Percentiles rank a stretch among this genome's conserved stretches.
These are phyloP conservation scores for Gigaspora rosea DNA, from an alignment of 192 early-diverging fungal genomes.

Conservation along the genomic window DNA sequence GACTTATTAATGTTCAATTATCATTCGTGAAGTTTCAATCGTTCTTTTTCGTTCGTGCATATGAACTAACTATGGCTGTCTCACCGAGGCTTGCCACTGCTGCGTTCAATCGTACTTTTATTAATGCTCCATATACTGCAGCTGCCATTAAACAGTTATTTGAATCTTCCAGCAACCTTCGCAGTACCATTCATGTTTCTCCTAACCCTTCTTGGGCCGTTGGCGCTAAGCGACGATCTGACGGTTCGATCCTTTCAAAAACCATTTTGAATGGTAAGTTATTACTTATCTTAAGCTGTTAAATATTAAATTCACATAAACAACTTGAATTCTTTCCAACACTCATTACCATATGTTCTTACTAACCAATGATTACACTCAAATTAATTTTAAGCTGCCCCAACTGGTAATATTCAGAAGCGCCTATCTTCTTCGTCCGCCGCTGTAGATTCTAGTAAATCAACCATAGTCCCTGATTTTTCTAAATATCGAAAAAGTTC, in stretches of 20 bases:
- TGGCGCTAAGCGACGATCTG: constrained; percentile 39
- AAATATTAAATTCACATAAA: background rate
- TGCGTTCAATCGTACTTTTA: constrained; percentile 54
- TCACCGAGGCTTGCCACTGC: constrained; percentile 50
- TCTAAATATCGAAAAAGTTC: constrained; percentile 72
- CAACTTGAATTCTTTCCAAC: background rate
- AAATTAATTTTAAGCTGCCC: constrained; percentile 6
- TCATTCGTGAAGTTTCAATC: no score
- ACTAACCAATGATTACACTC: background rate
- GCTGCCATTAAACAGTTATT: constrained; percentile 49
- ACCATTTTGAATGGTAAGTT: constrained; percentile 54
- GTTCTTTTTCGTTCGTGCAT: no score
- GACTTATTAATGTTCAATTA: no score
- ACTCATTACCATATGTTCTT: background rate
- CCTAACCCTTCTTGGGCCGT: constrained; percentile 19
- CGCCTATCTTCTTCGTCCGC: constrained; percentile 44
- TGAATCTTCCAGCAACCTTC: constrained; percentile 39
- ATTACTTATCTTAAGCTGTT: background rate
- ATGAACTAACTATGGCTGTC: background rate
- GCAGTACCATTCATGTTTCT: constrained; percentile 39
- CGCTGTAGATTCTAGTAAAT: constrained; percentile 55
- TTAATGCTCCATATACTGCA: constrained; percentile 49
- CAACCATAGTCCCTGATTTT: constrained; percentile 74
- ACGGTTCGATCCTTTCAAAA: constrained; percentile 43
- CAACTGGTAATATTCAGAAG: constrained; percentile 17